A percentile compares a stretch with the other conserved stretches of the same genome.
These are phyloP conservation scores for Hsuehochloa calcarea DNA, from an alignment of 176 grass and related monocot species.

Conservation along the genomic window DNA sequence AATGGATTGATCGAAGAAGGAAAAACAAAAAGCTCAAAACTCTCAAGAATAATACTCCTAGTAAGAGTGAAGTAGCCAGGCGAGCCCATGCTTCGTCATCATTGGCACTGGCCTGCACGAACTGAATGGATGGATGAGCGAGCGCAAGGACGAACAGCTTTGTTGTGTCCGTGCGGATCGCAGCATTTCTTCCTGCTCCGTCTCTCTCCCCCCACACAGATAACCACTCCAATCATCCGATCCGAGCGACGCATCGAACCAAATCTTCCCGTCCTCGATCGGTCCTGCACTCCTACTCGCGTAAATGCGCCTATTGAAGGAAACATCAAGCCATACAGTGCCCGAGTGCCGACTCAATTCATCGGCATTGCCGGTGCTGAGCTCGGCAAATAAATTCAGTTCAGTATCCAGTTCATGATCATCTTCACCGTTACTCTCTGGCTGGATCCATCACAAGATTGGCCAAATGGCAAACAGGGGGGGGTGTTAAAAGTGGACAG, in stretches of 20 bases:
- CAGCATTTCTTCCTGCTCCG: neutral
- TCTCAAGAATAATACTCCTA: neutral
- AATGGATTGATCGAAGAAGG: neutral
- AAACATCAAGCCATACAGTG: neutral
- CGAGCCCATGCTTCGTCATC: conserved; percentile 38
- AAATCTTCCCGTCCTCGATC: neutral
- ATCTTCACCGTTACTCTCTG: neutral
- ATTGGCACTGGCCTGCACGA: conserved; percentile 5
- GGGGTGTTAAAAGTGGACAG: neutral
- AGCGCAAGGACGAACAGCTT: neutral
- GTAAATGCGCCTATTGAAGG: neutral
- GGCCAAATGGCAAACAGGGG: neutral
- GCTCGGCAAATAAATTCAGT: neutral
- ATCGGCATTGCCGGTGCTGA: neutral
- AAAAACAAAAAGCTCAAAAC: neutral
- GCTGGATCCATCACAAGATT: neutral
- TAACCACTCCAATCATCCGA: neutral
- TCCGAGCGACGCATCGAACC: conserved; percentile 1
- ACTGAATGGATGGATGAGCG: neutral
- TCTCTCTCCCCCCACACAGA: too few species aligned
- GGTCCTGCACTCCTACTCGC: neutral
- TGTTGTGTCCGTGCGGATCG: conserved; percentile 39
- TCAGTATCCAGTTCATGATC: neutral
- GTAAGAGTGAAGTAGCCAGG: neutral
- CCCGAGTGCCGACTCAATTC: neutral